Conservation (phyloP, 495 filamentous ascomycete species). For the Penicillium ucsense region DNA sequence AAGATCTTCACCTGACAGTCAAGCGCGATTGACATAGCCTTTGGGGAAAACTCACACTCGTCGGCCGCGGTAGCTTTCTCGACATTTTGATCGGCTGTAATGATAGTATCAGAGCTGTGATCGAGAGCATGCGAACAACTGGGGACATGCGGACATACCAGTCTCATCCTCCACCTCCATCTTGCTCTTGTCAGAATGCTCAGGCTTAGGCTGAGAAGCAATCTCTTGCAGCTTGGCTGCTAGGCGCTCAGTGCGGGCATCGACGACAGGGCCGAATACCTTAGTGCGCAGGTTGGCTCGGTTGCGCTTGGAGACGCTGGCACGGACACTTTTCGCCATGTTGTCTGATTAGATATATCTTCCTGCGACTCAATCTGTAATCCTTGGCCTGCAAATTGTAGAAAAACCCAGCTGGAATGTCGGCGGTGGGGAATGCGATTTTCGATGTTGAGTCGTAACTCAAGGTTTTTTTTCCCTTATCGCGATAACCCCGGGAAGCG, state of each 20-base stretch:
- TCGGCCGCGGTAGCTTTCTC: constrained; percentile 9
- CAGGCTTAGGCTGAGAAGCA: constrained; percentile 50
- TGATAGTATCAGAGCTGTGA: not conserved
- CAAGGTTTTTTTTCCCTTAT: constrained; percentile 14
- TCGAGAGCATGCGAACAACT: not conserved
- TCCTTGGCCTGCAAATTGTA: no score
- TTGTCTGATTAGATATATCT: not conserved
- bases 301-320: constrained; percentile 69
- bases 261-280: constrained; percentile 70
- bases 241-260: constrained; percentile 65
- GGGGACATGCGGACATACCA: constrained; percentile 16
- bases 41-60: constrained; percentile 15
- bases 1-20: not conserved
- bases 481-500: constrained; percentile 9
- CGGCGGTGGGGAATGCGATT: not conserved
- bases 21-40: not conserved
- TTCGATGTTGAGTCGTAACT: constrained; percentile 1
- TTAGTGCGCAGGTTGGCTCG: constrained; percentile 61
- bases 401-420: not conserved
- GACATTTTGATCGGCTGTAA: constrained; percentile 10
- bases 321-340: constrained; percentile 78
- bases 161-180: constrained; percentile 11
- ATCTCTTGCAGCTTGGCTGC: constrained; percentile 72
- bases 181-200: constrained; percentile 14
- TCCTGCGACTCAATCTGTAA: not conserved